Evolutionary conservation across 495 filamentous ascomycete genomes (phyloP).

Genomic region (Xylaria telfairii): DNA sequence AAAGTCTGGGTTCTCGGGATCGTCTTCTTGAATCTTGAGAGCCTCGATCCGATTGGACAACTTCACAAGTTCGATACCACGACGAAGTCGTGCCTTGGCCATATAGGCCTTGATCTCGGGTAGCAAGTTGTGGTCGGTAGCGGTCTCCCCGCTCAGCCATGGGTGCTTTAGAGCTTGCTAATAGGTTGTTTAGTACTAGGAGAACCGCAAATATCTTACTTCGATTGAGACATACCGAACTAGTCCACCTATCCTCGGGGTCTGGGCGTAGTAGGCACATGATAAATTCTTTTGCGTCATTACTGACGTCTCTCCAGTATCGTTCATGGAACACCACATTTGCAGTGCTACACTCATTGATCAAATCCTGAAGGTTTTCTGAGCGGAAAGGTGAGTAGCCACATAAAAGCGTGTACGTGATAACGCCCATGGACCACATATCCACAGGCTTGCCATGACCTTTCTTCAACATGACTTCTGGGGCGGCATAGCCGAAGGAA

Average conservation of each 20-base stretch:
- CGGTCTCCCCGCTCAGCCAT: constrained; percentile 91
- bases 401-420: constrained; percentile 99
- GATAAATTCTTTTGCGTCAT: constrained; percentile 97
- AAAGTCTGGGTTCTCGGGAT: constrained; percentile 69
- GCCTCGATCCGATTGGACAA: constrained; percentile 96
- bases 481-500: constrained; percentile 97
- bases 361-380: constrained; percentile 90
- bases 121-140: constrained; percentile 93
- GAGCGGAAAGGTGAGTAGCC: constrained; percentile 98
- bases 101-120: constrained; percentile 97
- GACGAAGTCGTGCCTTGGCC: constrained; percentile 84
- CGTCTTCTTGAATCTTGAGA: constrained; percentile 94
- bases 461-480: constrained; percentile 97
- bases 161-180: constrained; percentile 80
- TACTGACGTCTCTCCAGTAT: constrained; percentile 97
- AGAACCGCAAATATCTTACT: neutral
- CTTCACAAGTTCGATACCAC: constrained; percentile 97
- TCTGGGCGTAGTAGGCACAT: constrained; percentile 77
- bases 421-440: constrained; percentile 99
- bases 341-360: constrained; percentile 91
- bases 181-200: constrained; percentile 25
- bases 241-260: constrained; percentile 77
- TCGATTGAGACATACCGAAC: constrained; percentile 60
- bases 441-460: constrained; percentile 99
- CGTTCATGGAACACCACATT: constrained; percentile 95